phyloP scores from a whole-genome alignment of 495 filamentous ascomycete species.

The Diplogelasinospora grovesii region DNA sequence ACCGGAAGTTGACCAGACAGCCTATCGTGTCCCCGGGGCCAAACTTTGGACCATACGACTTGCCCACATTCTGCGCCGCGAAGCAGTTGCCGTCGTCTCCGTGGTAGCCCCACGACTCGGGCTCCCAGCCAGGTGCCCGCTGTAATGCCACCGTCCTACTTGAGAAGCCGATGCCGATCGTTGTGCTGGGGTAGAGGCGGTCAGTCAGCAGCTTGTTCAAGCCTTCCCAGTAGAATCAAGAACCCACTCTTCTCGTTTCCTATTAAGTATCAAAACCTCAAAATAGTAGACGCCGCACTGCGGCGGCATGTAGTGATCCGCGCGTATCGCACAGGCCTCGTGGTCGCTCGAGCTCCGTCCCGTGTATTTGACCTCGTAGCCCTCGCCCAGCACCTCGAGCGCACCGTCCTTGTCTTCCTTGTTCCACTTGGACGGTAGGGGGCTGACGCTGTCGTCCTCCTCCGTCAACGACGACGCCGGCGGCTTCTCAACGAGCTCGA shows the following conservation, averaged over 20 bases:
- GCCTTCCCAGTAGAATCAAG: neutral
- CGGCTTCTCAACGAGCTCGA: constrained; percentile 78
- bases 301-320: constrained; percentile 85
- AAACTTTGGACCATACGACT: constrained; percentile 69
- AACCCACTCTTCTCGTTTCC: constrained; percentile 80
- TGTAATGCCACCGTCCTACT: constrained; percentile 66
- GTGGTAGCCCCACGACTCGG: constrained; percentile 94
- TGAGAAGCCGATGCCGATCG: constrained; percentile 87
- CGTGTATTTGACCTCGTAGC: constrained; percentile 70
- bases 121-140: constrained; percentile 88
- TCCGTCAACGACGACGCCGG: constrained; percentile 51
- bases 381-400: constrained; percentile 68
- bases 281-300: constrained; percentile 95
- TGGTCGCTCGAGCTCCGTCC: constrained; percentile 47
- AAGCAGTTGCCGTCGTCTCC: constrained; percentile 93
- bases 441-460: constrained; percentile 51
- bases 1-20: constrained; percentile 90
- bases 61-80: constrained; percentile 64
- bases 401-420: constrained; percentile 65
- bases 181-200: constrained; percentile 41
- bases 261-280: constrained; percentile 80
- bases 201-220: constrained; percentile 3
- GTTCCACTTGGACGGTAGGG: constrained; percentile 79
- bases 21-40: constrained; percentile 71
- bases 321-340: constrained; percentile 77